Conservation (phyloP, 1,284 basidiomycete genomes). For the Trametes sp. region DNA sequence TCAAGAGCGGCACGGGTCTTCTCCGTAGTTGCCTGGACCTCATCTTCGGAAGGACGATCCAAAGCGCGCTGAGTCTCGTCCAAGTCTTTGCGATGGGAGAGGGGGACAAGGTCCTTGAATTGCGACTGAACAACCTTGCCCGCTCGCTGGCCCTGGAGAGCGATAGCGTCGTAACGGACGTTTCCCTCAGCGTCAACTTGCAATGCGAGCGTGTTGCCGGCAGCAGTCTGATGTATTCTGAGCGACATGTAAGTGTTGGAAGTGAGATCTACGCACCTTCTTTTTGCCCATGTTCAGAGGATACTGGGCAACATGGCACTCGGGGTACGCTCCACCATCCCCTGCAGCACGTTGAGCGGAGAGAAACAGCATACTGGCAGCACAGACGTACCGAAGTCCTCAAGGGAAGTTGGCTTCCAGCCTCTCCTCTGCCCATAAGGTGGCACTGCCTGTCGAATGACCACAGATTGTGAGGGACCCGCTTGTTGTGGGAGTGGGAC, state of each 20-base stretch:
- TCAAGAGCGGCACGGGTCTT: slow-evolving; percentile 92
- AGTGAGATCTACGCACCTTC: slow-evolving; percentile 63
- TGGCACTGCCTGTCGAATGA: slow-evolving; percentile 66
- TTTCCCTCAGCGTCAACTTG: slow-evolving; percentile 98
- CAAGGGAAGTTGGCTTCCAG: slow-evolving; percentile 86
- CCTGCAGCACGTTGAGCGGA: slow-evolving; percentile 49
- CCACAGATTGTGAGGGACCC: slow-evolving; percentile 51
- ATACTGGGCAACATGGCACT: slow-evolving; percentile 98
- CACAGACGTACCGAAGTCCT: slow-evolving; percentile 80
- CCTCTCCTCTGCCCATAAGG: slow-evolving; percentile 86
- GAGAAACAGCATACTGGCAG: background rate
- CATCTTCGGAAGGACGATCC: slow-evolving; percentile 93
- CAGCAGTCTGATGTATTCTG: slow-evolving; percentile 64
- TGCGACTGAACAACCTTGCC: slow-evolving; percentile 92
- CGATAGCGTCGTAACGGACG: slow-evolving; percentile 97
- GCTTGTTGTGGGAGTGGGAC: slow-evolving; percentile 36
- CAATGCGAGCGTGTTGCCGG: slow-evolving; percentile 93
- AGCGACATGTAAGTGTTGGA: background rate
- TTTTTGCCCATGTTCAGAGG: slow-evolving; percentile 95
- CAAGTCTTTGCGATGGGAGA: slow-evolving; percentile 89
- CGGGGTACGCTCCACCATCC: slow-evolving; percentile 95
- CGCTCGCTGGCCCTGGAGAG: slow-evolving; percentile 89
- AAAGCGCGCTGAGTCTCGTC: slow-evolving; percentile 77
- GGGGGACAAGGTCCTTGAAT: slow-evolving; percentile 96
- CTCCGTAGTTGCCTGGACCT: slow-evolving; percentile 89